These are phyloP conservation scores for Globisporangium spiculum DNA, from an alignment of 352 stramenopile genomes.

Conservation along the genomic window DNA sequence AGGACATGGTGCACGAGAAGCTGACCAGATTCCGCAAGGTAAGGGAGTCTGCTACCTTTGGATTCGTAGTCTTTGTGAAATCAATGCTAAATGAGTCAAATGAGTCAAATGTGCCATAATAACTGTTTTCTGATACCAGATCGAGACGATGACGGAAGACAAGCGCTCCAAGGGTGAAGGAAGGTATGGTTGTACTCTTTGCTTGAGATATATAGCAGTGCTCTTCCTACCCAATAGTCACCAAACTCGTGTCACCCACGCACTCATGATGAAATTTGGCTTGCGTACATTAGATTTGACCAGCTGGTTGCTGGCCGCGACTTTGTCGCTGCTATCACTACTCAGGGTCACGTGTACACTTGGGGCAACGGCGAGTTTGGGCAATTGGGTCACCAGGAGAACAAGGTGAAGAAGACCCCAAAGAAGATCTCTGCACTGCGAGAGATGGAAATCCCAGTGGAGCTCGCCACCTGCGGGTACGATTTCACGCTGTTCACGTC, in stretches of 20 bases:
- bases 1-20: conserved; percentile 79
- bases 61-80: not conserved
- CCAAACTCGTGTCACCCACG: not conserved
- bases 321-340: conserved; percentile 58
- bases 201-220: not conserved
- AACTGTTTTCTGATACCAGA: conserved; percentile 18
- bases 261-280: conserved; percentile 6
- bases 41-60: not conserved
- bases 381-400: conserved; percentile 80
- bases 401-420: conserved; percentile 82
- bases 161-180: conserved; percentile 78
- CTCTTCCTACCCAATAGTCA: not conserved
- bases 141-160: conserved; percentile 67
- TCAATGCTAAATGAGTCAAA: not conserved
- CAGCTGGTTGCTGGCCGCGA: conserved; percentile 53
- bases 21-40: conserved; percentile 76
- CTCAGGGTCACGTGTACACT: conserved; percentile 68
- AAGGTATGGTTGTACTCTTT: conserved; percentile 29
- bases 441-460: conserved; percentile 71
- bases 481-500: conserved; percentile 79
- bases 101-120: not conserved
- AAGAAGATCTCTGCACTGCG: conserved; percentile 85
- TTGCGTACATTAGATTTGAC: conserved; percentile 37
- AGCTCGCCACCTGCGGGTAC: conserved; percentile 48
- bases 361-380: conserved; percentile 78